Conservation (phyloP, 352 stramenopile species). For the Globisporangium solare region DNA sequence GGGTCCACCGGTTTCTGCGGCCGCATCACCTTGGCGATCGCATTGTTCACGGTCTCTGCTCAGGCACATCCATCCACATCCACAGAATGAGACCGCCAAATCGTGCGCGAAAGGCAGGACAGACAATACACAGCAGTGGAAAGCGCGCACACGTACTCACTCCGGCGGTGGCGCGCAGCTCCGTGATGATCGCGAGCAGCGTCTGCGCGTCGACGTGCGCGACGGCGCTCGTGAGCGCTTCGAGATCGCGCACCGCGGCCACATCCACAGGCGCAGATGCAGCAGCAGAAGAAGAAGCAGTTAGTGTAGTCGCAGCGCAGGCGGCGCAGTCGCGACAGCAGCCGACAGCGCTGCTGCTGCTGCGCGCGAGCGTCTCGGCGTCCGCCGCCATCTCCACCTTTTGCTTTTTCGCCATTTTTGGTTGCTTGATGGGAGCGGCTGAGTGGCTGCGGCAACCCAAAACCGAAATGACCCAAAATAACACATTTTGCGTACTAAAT, state of each 20-base stretch:
- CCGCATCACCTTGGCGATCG: slow-evolving; percentile 64
- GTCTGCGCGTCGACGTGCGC: slow-evolving; percentile 34
- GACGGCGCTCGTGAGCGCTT: slow-evolving; percentile 22
- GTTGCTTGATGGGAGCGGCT: too few relatives aligned
- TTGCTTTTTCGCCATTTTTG: neutral
- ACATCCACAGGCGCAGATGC: slow-evolving; percentile 5
- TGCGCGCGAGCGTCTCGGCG: neutral
- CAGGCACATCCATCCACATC: too few relatives aligned
- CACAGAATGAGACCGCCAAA: neutral
- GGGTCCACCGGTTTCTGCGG: slow-evolving; percentile 7
- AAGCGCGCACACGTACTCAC: slow-evolving; percentile 33
- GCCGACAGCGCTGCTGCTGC: too few relatives aligned
- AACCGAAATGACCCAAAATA: neutral
- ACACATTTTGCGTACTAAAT: neutral
- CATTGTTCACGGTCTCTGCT: slow-evolving; percentile 60
- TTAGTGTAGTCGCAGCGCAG: too few relatives aligned
- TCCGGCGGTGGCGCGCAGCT: slow-evolving; percentile 57
- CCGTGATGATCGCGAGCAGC: slow-evolving; percentile 62
- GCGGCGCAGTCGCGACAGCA: too few relatives aligned
- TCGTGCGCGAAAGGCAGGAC: too few relatives aligned
- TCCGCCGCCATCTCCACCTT: slow-evolving; percentile 3
- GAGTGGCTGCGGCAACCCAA: too few relatives aligned
- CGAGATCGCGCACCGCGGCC: slow-evolving; percentile 19
- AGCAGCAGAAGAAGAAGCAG: neutral
- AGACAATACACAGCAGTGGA: slow-evolving; percentile 1